These are phyloP conservation scores for Colletotrichum sp. DNA, from an alignment of 2,329 filamentous ascomycete genomes.

Conservation along the genomic window DNA sequence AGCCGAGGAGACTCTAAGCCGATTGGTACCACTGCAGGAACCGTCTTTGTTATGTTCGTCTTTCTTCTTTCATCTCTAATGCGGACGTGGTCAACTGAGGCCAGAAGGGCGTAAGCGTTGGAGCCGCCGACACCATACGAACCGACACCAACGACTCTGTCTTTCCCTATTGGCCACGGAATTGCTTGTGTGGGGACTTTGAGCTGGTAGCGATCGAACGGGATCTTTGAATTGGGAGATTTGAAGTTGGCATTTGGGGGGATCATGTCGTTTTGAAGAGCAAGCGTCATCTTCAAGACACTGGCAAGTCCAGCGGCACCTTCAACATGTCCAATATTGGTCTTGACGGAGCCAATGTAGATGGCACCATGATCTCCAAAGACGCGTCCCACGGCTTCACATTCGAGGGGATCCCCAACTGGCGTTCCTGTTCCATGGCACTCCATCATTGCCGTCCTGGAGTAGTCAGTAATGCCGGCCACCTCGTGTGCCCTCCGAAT, in stretches of 20 bases:
- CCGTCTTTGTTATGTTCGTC: background rate
- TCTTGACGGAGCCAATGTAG: constrained; percentile 34
- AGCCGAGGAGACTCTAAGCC: background rate
- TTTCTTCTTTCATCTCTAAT: background rate
- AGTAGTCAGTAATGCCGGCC: constrained; percentile 18
- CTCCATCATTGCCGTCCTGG: constrained; percentile 34
- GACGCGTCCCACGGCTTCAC: constrained; percentile 33
- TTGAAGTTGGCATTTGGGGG: constrained; percentile 19
- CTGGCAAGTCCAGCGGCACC: constrained; percentile 32
- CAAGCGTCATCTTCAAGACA: constrained; percentile 35
- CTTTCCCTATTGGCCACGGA: constrained; percentile 26
- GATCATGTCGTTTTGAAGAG: constrained; percentile 15
- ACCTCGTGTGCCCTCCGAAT: constrained; percentile 29
- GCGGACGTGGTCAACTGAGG: background rate
- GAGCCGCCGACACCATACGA: constrained; percentile 36
- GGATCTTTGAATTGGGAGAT: constrained; percentile 14
- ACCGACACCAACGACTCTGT: constrained; percentile 35
- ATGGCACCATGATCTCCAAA: constrained; percentile 30
- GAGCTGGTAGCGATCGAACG: constrained; percentile 21
- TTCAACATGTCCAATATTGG: constrained; percentile 42
- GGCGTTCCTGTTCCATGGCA: constrained; percentile 51
- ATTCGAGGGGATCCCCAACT: constrained; percentile 46
- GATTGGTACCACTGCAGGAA: background rate
- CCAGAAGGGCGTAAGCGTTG: constrained; percentile 4
- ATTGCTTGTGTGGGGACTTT: constrained; percentile 26